Evolutionary conservation across 371 early-diverging fungal genomes (phyloP).

Genomic region (Amoeboaphelidium protococcarum): DNA sequence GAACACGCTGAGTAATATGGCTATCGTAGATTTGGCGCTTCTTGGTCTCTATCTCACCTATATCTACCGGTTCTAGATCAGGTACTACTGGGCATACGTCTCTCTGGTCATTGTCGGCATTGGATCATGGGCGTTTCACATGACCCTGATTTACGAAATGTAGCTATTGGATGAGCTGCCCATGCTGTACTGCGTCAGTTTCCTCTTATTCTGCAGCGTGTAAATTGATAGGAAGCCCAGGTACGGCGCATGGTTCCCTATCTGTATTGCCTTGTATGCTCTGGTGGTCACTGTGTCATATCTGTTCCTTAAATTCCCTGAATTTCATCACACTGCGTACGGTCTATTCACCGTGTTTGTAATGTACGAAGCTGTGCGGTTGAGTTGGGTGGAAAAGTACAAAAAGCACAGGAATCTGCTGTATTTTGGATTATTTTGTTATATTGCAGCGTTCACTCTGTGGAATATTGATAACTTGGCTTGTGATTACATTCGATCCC

Average conservation of each 20-base stretch:
- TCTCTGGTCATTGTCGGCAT: slow-evolving; percentile 32
- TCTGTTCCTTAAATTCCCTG: slow-evolving; percentile 1
- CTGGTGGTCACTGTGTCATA: slow-evolving; percentile 13
- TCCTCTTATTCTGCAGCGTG: slow-evolving; percentile 12
- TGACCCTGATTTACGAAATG: slow-evolving; percentile 40
- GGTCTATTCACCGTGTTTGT: background rate
- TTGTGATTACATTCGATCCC: slow-evolving; percentile 23
- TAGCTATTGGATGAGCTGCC: slow-evolving; percentile 48
- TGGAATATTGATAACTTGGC: slow-evolving; percentile 56
- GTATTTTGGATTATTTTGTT: no score
- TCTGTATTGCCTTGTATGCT: slow-evolving; percentile 10
- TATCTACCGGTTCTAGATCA: slow-evolving; percentile 17
- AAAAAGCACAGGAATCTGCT: no score
- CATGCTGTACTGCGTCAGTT: slow-evolving; percentile 11
- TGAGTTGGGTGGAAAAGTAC: no score
- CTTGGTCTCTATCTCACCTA: slow-evolving; percentile 23
- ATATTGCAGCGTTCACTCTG: slow-evolving; percentile 24
- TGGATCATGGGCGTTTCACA: slow-evolving; percentile 43
- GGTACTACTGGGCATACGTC: slow-evolving; percentile 25
- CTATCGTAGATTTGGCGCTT: slow-evolving; percentile 19
- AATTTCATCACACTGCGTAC: background rate
- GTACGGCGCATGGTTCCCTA: slow-evolving; percentile 6
- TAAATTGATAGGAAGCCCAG: slow-evolving; percentile 17
- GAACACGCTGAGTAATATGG: slow-evolving; percentile 35
- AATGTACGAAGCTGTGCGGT: background rate